Base-by-base conservation (phyloP, 2,329 filamentous ascomycete genomes). In the Berkeleyomyces basicola region DNA sequence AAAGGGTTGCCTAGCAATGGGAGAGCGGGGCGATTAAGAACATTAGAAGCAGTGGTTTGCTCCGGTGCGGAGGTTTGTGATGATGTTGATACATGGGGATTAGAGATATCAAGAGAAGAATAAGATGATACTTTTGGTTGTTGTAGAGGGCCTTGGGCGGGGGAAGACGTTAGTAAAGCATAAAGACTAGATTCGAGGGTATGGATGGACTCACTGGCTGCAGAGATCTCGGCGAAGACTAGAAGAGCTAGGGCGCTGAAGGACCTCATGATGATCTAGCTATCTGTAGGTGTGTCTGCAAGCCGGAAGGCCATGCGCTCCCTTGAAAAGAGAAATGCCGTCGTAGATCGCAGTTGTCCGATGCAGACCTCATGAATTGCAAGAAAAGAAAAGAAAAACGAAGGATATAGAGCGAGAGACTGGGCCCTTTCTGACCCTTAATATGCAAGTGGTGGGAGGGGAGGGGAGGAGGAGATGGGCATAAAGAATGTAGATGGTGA, bases 361-460 rank as follows among this genome's bases (percentile, higher is more conserved):
- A 7, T n/a, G 39, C 31, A 37, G 33, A 37, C 33, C 33, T 55
- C 51, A 69, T 67, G 39, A 59, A 44, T 14, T 1, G 23, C 23
- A 23, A 23, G 23, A 23, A 23, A 59, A 33, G n/a, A 31, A n/a
- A 31, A 43, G 43, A 11, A 44, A 31, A 31, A 16, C 6, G 3
- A 59, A 44, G 42, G 16, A 23, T n/a, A 59, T 44, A 59, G 23
- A 59, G 31, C 39, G 57, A 43, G n/a, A 23, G 57, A 59, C n/a
- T 44, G 39, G 42, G 42, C n/a, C 39, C 33, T 55, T 55, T 11
- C 39, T 31, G 57, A 44, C 16, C 39, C 57, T 59, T 42, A 9
- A 59, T 31, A n/a, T 23, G 31, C 31, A 23, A 23, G 23, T 23
- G 23, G 23, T 23, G 23, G 23, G 23, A 51, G 7, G 58, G 33